phyloP scores from a whole-genome alignment of 2,329 filamentous ascomycete genomes.

The Ascomycota sp. region DNA sequence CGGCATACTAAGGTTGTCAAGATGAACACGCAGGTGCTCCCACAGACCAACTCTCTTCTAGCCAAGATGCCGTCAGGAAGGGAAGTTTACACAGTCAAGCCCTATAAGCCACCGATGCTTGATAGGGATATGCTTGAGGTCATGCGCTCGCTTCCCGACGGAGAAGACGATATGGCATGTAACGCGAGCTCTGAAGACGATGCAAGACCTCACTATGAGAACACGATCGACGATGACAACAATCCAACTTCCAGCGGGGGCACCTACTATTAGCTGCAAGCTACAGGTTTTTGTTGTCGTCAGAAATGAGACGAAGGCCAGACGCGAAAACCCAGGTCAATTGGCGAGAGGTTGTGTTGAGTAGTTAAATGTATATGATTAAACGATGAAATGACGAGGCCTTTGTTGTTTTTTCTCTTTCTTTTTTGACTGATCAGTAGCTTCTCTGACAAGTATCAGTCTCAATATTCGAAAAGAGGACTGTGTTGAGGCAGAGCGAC shows the following conservation, averaged over 20 bases:
- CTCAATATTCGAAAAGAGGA: not conserved
- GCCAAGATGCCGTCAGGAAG: conserved; percentile 71
- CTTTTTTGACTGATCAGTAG: not conserved
- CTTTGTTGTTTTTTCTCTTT: not conserved
- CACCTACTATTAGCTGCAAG: conserved; percentile 15
- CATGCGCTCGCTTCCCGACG: conserved; percentile 25
- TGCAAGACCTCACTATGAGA: conserved; percentile 15
- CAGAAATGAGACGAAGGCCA: not conserved
- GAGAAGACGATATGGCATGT: conserved; percentile 14
- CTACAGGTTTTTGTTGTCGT: too few relatives aligned
- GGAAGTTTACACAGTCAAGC: conserved; percentile 57
- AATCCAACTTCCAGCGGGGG: conserved; percentile 12
- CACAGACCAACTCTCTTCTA: conserved; percentile 49
- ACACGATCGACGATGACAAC: conserved; percentile 20
- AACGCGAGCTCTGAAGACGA: conserved; percentile 20
- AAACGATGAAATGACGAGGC: not conserved
- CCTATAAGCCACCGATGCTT: conserved; percentile 44
- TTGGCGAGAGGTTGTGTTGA: not conserved
- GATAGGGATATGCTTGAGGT: conserved; percentile 42
- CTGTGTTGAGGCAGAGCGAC: not conserved
- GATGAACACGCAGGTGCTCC: conserved; percentile 65
- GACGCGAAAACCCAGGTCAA: not conserved
- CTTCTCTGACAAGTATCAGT: not conserved
- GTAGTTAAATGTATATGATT: not conserved
- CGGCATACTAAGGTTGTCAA: conserved; percentile 11